Base-by-base conservation (phyloP, 345 rosid species). In the Salix viminalis region DNA sequence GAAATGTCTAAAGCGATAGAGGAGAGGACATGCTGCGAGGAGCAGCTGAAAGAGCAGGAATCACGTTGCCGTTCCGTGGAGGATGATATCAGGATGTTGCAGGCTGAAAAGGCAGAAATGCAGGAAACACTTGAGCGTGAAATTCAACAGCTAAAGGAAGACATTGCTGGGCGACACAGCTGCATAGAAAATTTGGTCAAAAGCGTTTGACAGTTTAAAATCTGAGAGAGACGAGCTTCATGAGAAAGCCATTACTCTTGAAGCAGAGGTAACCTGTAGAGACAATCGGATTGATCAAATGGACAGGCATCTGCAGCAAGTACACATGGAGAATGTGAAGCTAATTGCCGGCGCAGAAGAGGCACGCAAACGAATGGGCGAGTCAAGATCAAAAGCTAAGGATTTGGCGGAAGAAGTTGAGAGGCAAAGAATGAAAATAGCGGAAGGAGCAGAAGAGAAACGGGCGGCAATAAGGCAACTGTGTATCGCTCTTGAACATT, bases 351-450 rank as follows among this genome's bases (percentile, higher is more conserved):
- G 76, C 60, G 82, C 87, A 4, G 84, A 80, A 65, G 69, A 11
- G 10, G 86, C 79, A 18, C 71, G 67, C 76, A 86, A 77, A 81
- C 73, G 76, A 60, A 81, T 61, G 23, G 85, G 75, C 32, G 86
- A 88, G 46, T 70, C 88, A 19, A 89, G 71, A 73, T 65, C 15
- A 30, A 86, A 80, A 71, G 85, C 82, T 14, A 70, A 81, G 68
- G 87, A 86, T 30, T 82, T 92, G 36, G 90, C 88, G 84, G 81
- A 76, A 42, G 91, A 88, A 81, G 89, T 83, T 7, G 85, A 75
- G 26, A 79, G 68, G 67, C 85, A 79, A 69, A 75, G 70, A 15
- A 48, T 9, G 5, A 24, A 18, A 44, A 76, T 82, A 10, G 4
- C 26, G 76, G 80, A 76, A 75, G 76, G 71, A 48, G 85, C 71